Evolutionary conservation across 768 basidiomycete genomes (phyloP), one percentile per base, ranked within the genome.

Genomic region (Russula ochroleuca): DNA sequence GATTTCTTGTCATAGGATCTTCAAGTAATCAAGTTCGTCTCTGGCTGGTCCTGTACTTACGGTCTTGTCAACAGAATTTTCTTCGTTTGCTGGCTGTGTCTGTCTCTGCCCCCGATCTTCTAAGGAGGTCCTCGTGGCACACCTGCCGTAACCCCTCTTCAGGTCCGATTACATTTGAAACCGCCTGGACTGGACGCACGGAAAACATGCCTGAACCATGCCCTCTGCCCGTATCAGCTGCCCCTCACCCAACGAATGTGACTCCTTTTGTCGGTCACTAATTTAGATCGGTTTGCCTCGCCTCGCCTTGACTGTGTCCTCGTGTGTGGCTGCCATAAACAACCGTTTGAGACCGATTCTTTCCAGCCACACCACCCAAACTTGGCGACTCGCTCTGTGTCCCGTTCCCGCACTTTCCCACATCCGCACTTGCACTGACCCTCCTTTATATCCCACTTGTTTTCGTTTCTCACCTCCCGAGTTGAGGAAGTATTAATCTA

Each of bases 171-270:
- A 35, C 41, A 31, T 28, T 62, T 53, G 41, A 58, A 59, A 33
- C 48, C 28, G 37, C 38, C 52, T 49, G 50, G 50, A 21, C 57
- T 31, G n/a, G 25, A 6, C 31, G 59, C 53, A 13, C 58, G 4
- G 53, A 43, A 64, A 60, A 64, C 63, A 64, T 38, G 63, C 63
- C 50, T 53, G 57, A 54, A 49, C 57, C 63, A 59, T 35, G 57
- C 63, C 45, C 8, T n/a, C 35, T 47, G 28, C 54, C n/a, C 53
- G 21, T 31, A 37, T 35, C 43, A 15, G 19, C 17, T 54, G 43
- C 52, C 51, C 57, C 50, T 35, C 49, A 5, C 53, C 33, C 41
- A 40, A 56, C 25, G n/a, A 43, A 23, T n/a, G n/a, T n/a, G n/a
- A n/a, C 50, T 38, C 63, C 21, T 25, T 59, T 21, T 50, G 47